Evolutionary conservation across 73 alveolate genomes (phyloP).

Genomic region (Halteria grandinella): DNA sequence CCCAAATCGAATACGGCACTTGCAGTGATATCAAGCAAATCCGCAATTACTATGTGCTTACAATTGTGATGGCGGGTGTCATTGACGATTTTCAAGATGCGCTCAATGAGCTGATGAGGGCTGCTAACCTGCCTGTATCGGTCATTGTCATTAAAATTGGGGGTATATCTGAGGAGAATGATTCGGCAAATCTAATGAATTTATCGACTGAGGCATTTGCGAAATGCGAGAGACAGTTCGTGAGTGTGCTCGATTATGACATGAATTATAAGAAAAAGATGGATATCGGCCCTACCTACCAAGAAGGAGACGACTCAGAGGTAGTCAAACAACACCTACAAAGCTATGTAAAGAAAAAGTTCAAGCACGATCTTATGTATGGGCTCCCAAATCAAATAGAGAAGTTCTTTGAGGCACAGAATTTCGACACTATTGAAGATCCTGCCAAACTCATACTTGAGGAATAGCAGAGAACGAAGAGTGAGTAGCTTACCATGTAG

Average conservation of each 20-base stretch:
- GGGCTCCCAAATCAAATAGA: conserved; percentile 61
- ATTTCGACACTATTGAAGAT: no score
- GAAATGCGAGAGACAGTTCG: conserved; percentile 57
- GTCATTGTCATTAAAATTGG: conserved; percentile 60
- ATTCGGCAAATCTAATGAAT: conserved; percentile 47
- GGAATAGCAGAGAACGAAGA: no score
- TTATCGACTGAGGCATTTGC: conserved; percentile 24
- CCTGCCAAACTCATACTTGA: no score
- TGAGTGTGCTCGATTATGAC: conserved; percentile 53
- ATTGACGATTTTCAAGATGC: conserved; percentile 69
- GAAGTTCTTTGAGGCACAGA: conserved; percentile 67
- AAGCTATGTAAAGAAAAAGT: no score
- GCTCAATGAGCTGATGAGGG: conserved; percentile 42
- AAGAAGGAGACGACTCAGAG: not conserved
- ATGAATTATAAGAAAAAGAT: conserved; percentile 30
- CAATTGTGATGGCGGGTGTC: conserved; percentile 67
- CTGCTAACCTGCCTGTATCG: conserved; percentile 62
- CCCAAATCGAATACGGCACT: conserved; percentile 30
- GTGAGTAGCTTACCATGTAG: no score
- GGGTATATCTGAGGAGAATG: conserved; percentile 60
- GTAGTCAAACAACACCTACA: conserved; percentile 3
- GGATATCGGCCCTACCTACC: conserved; percentile 6
- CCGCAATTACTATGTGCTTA: conserved; percentile 58
- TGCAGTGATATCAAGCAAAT: conserved; percentile 22
- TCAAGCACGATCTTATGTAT: conserved; percentile 51